Evolutionary conservation across 305 asterid genomes (phyloP).

Genomic region (Fraxinus greggii): DNA sequence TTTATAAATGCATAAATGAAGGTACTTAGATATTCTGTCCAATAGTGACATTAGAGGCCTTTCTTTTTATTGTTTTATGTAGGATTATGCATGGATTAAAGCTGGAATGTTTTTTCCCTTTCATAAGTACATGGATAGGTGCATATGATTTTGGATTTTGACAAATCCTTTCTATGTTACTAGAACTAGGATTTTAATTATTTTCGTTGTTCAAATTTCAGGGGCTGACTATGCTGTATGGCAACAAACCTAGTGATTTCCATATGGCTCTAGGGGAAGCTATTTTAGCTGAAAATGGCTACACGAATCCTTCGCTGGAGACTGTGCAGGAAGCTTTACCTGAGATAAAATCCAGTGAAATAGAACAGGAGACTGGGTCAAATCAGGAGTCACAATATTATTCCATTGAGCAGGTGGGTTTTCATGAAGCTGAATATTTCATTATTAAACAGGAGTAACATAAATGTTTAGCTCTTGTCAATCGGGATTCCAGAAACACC

Average conservation of each 20-base stretch:
- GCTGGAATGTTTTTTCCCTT: slow-evolving; percentile 90
- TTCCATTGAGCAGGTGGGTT: slow-evolving; percentile 63
- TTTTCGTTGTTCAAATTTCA: slow-evolving; percentile 59
- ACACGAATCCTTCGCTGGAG: slow-evolving; percentile 32
- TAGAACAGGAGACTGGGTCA: slow-evolving; percentile 74
- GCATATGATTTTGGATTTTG: slow-evolving; percentile 21
- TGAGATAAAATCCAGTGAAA: slow-evolving; percentile 33
- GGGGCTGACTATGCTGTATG: slow-evolving; percentile 88
- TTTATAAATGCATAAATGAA: slow-evolving; percentile 12
- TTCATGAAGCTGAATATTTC: slow-evolving; percentile 11
- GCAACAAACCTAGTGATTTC: slow-evolving; percentile 82
- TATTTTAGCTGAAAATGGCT: slow-evolving; percentile 58
- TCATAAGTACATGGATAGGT: slow-evolving; percentile 80
- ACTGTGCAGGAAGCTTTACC: slow-evolving; percentile 41
- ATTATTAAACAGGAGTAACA: not conserved
- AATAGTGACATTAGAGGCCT: not conserved
- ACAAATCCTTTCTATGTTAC: slow-evolving; percentile 17
- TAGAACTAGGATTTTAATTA: slow-evolving; percentile 15
- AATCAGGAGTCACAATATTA: slow-evolving; percentile 57
- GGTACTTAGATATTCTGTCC: not conserved
- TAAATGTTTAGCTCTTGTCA: too few relatives aligned
- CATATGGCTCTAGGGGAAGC: slow-evolving; percentile 85
- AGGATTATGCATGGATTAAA: slow-evolving; percentile 97
- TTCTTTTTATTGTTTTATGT: slow-evolving; percentile 20
- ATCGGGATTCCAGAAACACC: too few relatives aligned